Conservation (phyloP, 352 stramenopile species). For the Pythium aquatile region DNA sequence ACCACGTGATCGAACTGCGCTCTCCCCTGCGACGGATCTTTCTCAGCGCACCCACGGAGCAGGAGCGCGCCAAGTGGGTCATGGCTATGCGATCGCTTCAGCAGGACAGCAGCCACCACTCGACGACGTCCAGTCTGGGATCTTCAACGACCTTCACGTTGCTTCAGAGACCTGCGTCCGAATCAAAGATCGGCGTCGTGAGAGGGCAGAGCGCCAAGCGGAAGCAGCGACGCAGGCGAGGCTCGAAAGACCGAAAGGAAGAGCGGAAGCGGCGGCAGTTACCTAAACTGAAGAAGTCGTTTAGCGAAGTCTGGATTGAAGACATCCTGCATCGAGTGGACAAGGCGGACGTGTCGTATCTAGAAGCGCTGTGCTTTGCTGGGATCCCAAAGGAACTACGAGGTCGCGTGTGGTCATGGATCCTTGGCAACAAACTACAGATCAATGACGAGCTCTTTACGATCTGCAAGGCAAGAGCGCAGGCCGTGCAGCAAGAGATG, state of each 20-base stretch:
- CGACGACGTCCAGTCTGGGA: conserved; percentile 17
- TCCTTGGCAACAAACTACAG: conserved; percentile 81
- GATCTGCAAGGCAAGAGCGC: conserved; percentile 74
- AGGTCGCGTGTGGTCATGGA: conserved; percentile 74
- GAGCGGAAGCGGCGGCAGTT: conserved; percentile 63
- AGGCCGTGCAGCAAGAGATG: conserved; percentile 78
- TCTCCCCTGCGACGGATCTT: conserved; percentile 49
- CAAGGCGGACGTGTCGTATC: conserved; percentile 20
- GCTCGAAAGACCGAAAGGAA: conserved; percentile 60
- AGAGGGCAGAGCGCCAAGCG: conserved; percentile 24
- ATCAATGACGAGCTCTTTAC: conserved; percentile 85
- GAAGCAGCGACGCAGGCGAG: conserved; percentile 34
- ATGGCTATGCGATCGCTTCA: conserved; percentile 49
- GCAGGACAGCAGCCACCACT: conserved; percentile 26
- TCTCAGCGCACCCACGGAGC: conserved; percentile 74
- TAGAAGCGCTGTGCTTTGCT: conserved; percentile 76
- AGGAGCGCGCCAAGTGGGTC: conserved; percentile 68
- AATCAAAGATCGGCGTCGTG: conserved; percentile 33
- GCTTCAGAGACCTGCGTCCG: conserved; percentile 42
- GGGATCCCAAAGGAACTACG: conserved; percentile 83
- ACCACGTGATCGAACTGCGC: conserved; percentile 79
- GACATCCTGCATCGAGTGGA: conserved; percentile 46
- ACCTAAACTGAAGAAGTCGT: conserved; percentile 70
- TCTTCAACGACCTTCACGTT: conserved; percentile 22
- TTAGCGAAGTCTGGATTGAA: conserved; percentile 72